These are phyloP conservation scores for Colletotrichum sp. DNA, from an alignment of 2,329 filamentous ascomycete species.

Conservation along the genomic window DNA sequence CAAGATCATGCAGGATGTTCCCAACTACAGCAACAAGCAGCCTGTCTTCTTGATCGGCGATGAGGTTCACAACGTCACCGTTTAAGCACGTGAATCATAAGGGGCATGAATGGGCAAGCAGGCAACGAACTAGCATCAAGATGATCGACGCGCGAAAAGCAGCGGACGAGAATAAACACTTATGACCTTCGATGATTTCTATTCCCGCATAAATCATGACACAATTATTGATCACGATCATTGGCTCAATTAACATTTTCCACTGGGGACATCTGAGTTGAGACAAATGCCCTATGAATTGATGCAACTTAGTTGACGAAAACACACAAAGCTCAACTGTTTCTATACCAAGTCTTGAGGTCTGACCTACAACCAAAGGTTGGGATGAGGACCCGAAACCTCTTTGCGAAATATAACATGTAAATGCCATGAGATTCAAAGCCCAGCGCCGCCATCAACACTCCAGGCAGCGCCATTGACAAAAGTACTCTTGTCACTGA, in stretches of 20 bases:
- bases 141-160: neutral
- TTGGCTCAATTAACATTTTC: neutral
- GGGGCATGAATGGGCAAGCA: neutral
- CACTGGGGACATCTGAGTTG: neutral
- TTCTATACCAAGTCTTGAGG: neutral
- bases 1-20: constrained; percentile 8
- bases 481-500: neutral
- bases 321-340: neutral
- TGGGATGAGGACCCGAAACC: neutral
- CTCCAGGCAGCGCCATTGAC: constrained; percentile 11
- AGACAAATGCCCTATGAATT: neutral
- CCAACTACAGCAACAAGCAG: constrained; percentile 37
- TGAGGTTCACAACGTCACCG: neutral
- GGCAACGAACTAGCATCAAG: neutral
- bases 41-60: constrained; percentile 35
- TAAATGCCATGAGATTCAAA: neutral
- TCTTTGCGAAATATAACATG: neutral
- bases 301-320: neutral
- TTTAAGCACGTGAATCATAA: neutral
- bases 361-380: neutral
- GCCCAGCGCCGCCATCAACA: constrained; percentile 1
- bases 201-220: neutral
- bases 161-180: neutral
- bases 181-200: neutral
- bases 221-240: neutral